These are phyloP conservation scores for Mycosphaerella arachidis DNA, from an alignment of 2,329 filamentous ascomycete species.

Conservation along the genomic window DNA sequence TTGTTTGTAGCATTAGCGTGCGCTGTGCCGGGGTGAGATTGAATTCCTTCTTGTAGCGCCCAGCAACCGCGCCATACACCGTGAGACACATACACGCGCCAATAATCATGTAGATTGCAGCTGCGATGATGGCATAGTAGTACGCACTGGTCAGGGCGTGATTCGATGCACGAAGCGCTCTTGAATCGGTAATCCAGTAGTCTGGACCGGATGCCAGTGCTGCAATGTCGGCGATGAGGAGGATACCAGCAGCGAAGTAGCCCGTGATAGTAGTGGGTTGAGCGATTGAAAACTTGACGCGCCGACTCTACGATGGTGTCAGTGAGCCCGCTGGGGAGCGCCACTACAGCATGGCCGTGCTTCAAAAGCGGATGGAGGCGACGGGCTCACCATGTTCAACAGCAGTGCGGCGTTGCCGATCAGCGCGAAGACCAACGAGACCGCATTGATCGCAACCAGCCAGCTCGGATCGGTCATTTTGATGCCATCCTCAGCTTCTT, in stretches of 20 bases:
- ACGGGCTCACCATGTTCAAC: conserved; percentile 50
- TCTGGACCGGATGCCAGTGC: conserved; percentile 42
- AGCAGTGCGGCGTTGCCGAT: conserved; percentile 52
- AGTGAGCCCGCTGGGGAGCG: background rate
- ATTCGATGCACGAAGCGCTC: conserved; percentile 24
- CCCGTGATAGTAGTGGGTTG: conserved; percentile 58
- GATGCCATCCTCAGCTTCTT: conserved; percentile 34
- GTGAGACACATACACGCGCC: conserved; percentile 53
- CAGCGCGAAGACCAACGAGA: conserved; percentile 53
- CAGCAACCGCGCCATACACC: conserved; percentile 50
- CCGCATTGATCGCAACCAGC: conserved; percentile 49
- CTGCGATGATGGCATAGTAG: conserved; percentile 58
- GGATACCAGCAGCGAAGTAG: conserved; percentile 52
- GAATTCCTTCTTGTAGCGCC: conserved; percentile 54
- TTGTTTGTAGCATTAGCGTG: conserved; percentile 52
- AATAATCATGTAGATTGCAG: conserved; percentile 53
- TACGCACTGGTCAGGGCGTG: conserved; percentile 53
- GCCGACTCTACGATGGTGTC: conserved; percentile 32
- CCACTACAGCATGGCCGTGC: too few species aligned
- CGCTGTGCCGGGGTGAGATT: conserved; percentile 53
- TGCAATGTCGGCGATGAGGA: conserved; percentile 51
- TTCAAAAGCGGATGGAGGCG: too few species aligned
- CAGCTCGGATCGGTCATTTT: conserved; percentile 52
- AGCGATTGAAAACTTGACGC: conserved; percentile 51
- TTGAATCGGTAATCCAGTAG: conserved; percentile 39